A percentile compares a stretch with the other conserved stretches of the same genome.
These are phyloP conservation scores for Imleria badia DNA, from an alignment of 768 basidiomycete genomes.

Conservation along the genomic window DNA sequence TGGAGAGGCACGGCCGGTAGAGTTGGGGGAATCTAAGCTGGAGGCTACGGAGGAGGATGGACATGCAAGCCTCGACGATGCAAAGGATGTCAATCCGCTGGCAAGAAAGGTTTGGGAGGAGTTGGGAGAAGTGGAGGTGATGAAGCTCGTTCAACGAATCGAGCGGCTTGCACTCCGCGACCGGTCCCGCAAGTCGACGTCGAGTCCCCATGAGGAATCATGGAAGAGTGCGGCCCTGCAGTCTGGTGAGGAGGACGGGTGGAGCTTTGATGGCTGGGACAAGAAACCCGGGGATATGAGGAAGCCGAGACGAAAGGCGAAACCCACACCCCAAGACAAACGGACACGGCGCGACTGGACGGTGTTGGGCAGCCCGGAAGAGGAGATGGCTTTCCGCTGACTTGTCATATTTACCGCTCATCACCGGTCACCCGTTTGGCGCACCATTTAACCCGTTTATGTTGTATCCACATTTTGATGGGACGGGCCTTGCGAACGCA, in stretches of 20 bases:
- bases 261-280: conserved; percentile 53
- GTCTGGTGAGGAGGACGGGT: conserved; percentile 36
- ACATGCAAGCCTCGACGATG: background rate
- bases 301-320: background rate
- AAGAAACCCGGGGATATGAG: background rate
- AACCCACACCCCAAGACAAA: background rate
- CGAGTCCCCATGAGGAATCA: conserved; percentile 17
- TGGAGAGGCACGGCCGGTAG: conserved; percentile 51
- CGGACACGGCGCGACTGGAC: conserved; percentile 1
- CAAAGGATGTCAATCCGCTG: conserved; percentile 28
- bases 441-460: too few species aligned
- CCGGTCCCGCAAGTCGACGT: conserved; percentile 12
- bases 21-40: conserved; percentile 27
- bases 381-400: conserved; percentile 9
- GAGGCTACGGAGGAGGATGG: background rate
- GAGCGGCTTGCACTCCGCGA: conserved; percentile 41
- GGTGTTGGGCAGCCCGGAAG: background rate
- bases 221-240: conserved; percentile 47
- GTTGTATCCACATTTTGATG: background rate
- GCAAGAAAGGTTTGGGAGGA: conserved; percentile 43
- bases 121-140: conserved; percentile 49
- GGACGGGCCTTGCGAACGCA: background rate
- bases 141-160: conserved; percentile 50
- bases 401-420: background rate
- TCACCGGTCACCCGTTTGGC: too few species aligned